Conservation (phyloP, 2,329 filamentous ascomycete species). For the Xylaria sp. region DNA sequence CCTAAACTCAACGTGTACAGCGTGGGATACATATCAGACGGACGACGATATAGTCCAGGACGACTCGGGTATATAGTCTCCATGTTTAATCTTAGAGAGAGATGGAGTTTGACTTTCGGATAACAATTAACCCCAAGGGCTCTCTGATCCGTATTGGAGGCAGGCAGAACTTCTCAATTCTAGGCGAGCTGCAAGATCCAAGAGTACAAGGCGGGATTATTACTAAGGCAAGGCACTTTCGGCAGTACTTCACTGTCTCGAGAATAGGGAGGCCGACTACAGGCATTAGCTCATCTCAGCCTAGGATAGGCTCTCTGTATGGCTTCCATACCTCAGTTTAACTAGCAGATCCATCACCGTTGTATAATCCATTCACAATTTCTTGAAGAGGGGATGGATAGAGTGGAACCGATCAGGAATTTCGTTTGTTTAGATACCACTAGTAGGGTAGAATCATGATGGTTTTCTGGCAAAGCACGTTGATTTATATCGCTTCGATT, state of each 20-base stretch:
- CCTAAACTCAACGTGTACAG: slow-evolving; percentile 23
- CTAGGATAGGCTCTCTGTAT: background rate
- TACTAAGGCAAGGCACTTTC: background rate
- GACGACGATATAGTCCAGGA: slow-evolving; percentile 18
- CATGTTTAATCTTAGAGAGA: background rate
- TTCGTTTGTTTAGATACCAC: background rate
- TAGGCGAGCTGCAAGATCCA: background rate
- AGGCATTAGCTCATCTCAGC: background rate
- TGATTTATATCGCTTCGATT: too few species aligned
- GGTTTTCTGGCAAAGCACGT: too few species aligned
- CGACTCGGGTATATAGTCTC: slow-evolving; percentile 27
- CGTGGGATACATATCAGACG: slow-evolving; percentile 28
- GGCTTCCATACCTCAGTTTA: background rate
- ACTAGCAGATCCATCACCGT: background rate
- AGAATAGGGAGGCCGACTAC: background rate
- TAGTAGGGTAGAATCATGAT: too few species aligned
- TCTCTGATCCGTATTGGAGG: background rate
- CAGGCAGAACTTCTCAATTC: background rate
- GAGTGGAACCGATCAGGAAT: background rate
- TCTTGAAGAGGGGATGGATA: background rate
- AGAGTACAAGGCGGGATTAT: background rate
- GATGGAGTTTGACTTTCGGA: background rate
- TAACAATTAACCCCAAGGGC: background rate
- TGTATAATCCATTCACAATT: background rate
- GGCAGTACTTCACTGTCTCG: background rate